These are phyloP conservation scores for sorghum (Sorghum bicolor) DNA, from an alignment of 176 grass and related monocot species.

Conservation along the genomic window Sorghum_bicolor_NCBIv3 NC_012873.2:15702001-15702500, in stretches of 20 bases:
- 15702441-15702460: neutral
- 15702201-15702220: slow-evolving; percentile 33
- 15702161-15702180: slow-evolving; percentile 54
- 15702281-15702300: neutral
- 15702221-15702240: slow-evolving; percentile 42
- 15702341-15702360: neutral
- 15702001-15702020: neutral
- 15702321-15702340: neutral
- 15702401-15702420: neutral
- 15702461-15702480: neutral
- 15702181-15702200: slow-evolving; percentile 50
- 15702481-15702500: neutral
- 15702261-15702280: neutral
- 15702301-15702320: neutral
- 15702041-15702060: neutral
- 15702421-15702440: neutral
- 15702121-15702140: slow-evolving; percentile 23
- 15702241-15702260: neutral
- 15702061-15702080: neutral
- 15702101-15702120: slow-evolving; percentile 42
- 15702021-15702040: neutral
- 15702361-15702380: neutral
- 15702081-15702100: slow-evolving; percentile 23
- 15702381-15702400: neutral
- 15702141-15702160: slow-evolving; percentile 39